phyloP scores from a whole-genome alignment of 1,139 yeast species.

The Candida sojae region DNA sequence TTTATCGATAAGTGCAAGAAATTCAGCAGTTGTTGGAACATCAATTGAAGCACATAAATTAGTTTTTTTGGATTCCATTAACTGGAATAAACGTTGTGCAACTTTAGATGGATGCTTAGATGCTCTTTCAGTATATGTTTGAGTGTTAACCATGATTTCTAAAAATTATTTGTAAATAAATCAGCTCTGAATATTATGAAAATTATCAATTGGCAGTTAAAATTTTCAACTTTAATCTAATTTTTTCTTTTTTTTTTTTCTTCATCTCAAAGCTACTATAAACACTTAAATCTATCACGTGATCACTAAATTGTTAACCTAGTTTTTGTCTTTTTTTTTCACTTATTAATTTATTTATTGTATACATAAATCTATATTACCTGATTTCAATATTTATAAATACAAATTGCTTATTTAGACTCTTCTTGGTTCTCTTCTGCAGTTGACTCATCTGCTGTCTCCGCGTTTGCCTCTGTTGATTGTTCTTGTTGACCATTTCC shows the following conservation, averaged over 20 bases:
- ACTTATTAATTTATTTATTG: neutral
- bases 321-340: neutral
- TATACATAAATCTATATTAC: neutral
- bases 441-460: neutral
- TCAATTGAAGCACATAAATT: constrained; percentile 97
- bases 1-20: constrained; percentile 68
- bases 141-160: constrained; percentile 21
- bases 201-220: too few species aligned
- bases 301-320: neutral
- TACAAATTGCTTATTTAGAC: neutral
- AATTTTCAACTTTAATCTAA: neutral
- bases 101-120: constrained; percentile 71
- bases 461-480: constrained; percentile 1
- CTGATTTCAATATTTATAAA: neutral
- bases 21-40: constrained; percentile 75
- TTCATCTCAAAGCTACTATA: too few species aligned
- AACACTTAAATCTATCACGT: too few species aligned
- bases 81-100: constrained; percentile 68
- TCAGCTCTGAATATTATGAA: too few species aligned
- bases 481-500: constrained; percentile 1
- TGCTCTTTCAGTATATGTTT: constrained; percentile 70
- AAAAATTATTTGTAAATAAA: too few species aligned
- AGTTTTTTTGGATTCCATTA: constrained; percentile 80
- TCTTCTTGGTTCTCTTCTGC: neutral
- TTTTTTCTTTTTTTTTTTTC: neutral